phyloP scores from a whole-genome alignment of 768 basidiomycete species.

The Russula ochroleuca region DNA sequence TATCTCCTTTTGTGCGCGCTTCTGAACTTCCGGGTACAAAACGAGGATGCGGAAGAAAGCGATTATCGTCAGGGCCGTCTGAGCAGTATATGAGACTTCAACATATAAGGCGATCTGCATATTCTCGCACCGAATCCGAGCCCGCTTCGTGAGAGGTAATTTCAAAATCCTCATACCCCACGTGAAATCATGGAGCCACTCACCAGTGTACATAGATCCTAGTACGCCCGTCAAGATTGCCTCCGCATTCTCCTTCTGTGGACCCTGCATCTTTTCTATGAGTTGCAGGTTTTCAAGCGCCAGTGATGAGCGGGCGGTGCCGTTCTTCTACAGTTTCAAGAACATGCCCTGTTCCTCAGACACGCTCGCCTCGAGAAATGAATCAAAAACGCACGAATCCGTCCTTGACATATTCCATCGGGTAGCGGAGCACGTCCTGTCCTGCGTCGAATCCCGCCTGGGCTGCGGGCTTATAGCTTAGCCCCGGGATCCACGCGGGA shows the following conservation, averaged over 20 bases:
- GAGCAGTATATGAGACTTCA: background rate
- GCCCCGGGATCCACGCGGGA: conserved; percentile 15
- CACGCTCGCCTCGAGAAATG: background rate
- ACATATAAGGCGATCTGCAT: background rate
- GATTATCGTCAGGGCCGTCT: conserved; percentile 31
- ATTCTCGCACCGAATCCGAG: conserved; percentile 9
- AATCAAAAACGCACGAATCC: conserved; percentile 5
- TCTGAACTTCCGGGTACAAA: conserved; percentile 27
- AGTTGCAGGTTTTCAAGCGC: conserved; percentile 13
- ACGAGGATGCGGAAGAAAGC: conserved; percentile 31
- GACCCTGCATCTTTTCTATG: conserved; percentile 6
- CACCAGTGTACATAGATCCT: conserved; percentile 16
- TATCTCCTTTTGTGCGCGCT: conserved; percentile 57
- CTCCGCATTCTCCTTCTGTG: conserved; percentile 7
- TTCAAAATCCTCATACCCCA: background rate
- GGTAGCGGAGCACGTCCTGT: conserved; percentile 16
- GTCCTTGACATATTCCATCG: conserved; percentile 13
- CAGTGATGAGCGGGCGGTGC: conserved; percentile 11
- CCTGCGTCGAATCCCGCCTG: conserved; percentile 8
- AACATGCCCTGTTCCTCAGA: background rate
- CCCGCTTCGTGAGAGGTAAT: conserved; percentile 1
- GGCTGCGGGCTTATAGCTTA: conserved; percentile 12
- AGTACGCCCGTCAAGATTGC: conserved; percentile 1
- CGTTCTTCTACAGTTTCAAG: background rate
- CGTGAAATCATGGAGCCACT: background rate